Evolutionary conservation across 2,329 filamentous ascomycete genomes (phyloP).

Genomic region (Aspergillus spinulosporus): DNA sequence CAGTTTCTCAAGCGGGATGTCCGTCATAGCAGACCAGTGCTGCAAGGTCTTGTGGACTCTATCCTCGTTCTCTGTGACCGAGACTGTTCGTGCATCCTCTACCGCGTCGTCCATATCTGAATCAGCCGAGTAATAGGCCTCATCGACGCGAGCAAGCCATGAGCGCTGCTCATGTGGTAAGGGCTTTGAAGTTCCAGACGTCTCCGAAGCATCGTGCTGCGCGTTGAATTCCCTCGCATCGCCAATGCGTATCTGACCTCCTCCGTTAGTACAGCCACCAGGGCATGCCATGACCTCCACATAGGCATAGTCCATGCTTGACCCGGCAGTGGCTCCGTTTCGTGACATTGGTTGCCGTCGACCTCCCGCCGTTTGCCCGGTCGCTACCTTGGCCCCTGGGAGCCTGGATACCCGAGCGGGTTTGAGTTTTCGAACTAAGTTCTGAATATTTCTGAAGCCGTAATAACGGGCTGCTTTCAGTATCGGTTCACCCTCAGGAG

Average conservation of each 20-base stretch:
- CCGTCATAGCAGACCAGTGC: conserved; percentile 74
- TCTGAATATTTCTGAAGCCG: conserved; percentile 97
- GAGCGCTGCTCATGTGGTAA: conserved; percentile 79
- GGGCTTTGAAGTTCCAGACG: conserved; percentile 51
- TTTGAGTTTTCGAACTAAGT: conserved; percentile 91
- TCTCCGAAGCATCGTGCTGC: conserved; percentile 22
- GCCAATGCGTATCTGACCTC: conserved; percentile 88
- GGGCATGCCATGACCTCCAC: conserved; percentile 99
- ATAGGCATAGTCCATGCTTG: conserved; percentile 72
- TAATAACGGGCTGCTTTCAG: conserved; percentile 90
- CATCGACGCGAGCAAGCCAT: conserved; percentile 79
- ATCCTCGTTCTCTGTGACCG: conserved; percentile 28
- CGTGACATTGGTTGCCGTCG: conserved; percentile 36
- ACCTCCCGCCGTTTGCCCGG: conserved; percentile 25
- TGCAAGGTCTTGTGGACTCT: conserved; percentile 64
- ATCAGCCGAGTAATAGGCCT: conserved; percentile 82
- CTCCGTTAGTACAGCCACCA: conserved; percentile 97
- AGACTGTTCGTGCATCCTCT: conserved; percentile 29
- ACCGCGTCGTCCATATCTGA: conserved; percentile 50
- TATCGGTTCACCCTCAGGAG: conserved; percentile 57
- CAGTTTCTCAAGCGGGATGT: conserved; percentile 69
- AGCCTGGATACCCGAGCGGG: conserved; percentile 75
- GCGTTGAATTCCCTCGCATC: conserved; percentile 57
- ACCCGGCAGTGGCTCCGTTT: conserved; percentile 31
- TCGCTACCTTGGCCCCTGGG: conserved; percentile 67